Base-by-base conservation (phyloP, 352 stramenopile genomes). In the Phytopythium ostracodes region DNA sequence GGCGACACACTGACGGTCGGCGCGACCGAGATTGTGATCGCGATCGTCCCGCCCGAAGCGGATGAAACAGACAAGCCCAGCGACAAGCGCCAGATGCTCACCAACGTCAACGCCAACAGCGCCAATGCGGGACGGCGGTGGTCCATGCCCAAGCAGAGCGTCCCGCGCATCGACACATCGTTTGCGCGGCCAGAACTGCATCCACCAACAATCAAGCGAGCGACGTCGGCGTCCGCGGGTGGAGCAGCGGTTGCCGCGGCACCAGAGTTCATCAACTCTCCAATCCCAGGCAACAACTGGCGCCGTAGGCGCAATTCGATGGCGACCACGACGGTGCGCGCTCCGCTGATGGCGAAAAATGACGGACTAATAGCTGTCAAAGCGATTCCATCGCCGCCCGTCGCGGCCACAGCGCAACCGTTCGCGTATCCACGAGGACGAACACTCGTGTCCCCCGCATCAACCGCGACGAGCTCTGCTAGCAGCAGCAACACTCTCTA, bases 181-280 rank as follows among this genome's bases (percentile, higher is more conserved):
- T 24, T 33, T 7, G 14, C 20, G n/a, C 31, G 36, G n/a, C 15
- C 52, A 3, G 31, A 31, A 3, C 65, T 18, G 47, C 44, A 2
- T 27, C 17, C 27, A 56, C 42, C 11, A 14, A 20, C 18, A 59
- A 68, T 43, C 38, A 57, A 56, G 10, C 52, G 52, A 14, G 52
- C 52, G 18, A 58, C n/a, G 2, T 58, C 52, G 33, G 52, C 52
- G 31, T 58, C 52, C 1, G 33, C 52, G 31, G 1, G n/a, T n/a
- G 46, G 12, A 4, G 46, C 14, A 4, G 7, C 31, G n/a, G 10
- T n/a, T n/a, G 52, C 72, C 54, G 3, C 49, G 64, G 27, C 72
- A 27, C 77, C 76, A 9, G 77, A 87, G 62, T 88, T 88, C 62
- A 79, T 76, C 12, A 73, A 83, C 44, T 90, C 81, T 20, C 79